Base-by-base conservation (phyloP, 2,329 filamentous ascomycete genomes). In the Grosmannia serpens region DNA sequence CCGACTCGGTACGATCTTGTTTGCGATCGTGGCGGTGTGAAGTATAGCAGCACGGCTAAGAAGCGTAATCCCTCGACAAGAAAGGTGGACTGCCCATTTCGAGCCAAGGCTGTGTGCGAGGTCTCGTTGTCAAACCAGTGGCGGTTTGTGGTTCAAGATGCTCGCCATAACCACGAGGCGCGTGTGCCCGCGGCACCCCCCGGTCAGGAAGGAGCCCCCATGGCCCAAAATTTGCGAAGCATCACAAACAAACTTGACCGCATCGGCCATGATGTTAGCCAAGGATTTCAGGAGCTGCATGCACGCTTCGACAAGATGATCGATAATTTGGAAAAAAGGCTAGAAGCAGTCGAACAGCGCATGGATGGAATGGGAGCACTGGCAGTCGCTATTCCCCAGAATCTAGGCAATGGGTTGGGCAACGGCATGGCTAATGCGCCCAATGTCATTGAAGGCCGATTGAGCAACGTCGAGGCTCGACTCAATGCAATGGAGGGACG, bases 11-110 rank as follows among this genome's bases (percentile, higher is more conserved):
- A 83, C 69, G 81, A 84, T 62, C 73, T 84, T 13, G 81, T 84
- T 38, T 84, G 81, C 69, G 81, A 84, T 63, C 80, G 81, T 47
- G 81, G 81, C 57, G 81, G 81, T 61, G 81, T 84, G 67, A 84
- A 84, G 70, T 84, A 84, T 70, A 82, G 74, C 71, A 84, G 81
- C 69, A 84, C 81, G 1, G 81, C 81, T 9, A 84, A 84, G 74
- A 84, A 84, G 72, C 78, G 81, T 59, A 84, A 82, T 64, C 81
- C 81, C 1, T 83, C 79, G 57, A 84, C 81, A 50, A 80, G 81
- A 67, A 84, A 84, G 70, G 80, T 84, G 58, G 81, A 84, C 67
- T 84, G 81, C 59, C 81, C 81, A 13, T 84, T 82, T 72, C 78
- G 80, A 56, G 81, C 81, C 58, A 84, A 84, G 71, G 81, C 81